Conservation (phyloP, 805 yeast genomes). For the Wickerhamomyces alni region DNA sequence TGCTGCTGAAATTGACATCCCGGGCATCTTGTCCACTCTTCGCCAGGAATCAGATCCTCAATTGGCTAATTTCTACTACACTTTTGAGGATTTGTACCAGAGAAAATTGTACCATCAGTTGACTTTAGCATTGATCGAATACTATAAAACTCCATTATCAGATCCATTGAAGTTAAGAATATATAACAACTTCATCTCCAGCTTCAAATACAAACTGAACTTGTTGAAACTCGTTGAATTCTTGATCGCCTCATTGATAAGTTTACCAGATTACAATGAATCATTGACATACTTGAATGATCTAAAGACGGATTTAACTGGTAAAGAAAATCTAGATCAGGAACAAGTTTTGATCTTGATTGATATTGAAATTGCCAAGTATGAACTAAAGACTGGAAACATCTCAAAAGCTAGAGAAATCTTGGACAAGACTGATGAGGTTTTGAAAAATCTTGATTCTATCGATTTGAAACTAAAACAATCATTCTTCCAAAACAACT, state of each 20-base stretch:
- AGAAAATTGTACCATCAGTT: constrained; percentile 94
- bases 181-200: constrained; percentile 63
- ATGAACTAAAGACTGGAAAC: constrained; percentile 50
- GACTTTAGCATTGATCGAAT: constrained; percentile 55
- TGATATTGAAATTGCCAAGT: constrained; percentile 70
- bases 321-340: constrained; percentile 31
- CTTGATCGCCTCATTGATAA: constrained; percentile 48
- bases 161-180: constrained; percentile 54
- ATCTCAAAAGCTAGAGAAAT: constrained; percentile 58
- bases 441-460: constrained; percentile 51
- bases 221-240: constrained; percentile 76
- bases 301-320: constrained; percentile 40
- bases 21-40: constrained; percentile 34
- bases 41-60: constrained; percentile 64
- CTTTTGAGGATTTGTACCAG: constrained; percentile 80
- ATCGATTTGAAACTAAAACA: constrained; percentile 66
- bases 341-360: constrained; percentile 54
- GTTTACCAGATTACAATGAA: constrained; percentile 36
- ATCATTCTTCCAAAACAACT: constrained; percentile 73
- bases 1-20: constrained; percentile 11
- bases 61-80: constrained; percentile 52
- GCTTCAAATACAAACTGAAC: constrained; percentile 67
- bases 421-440: constrained; percentile 53
- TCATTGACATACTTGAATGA: constrained; percentile 42
- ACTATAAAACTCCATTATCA: constrained; percentile 53